Conservation (phyloP, 345 rosid genomes). For the Rhodomyrtus tomentosa region DNA sequence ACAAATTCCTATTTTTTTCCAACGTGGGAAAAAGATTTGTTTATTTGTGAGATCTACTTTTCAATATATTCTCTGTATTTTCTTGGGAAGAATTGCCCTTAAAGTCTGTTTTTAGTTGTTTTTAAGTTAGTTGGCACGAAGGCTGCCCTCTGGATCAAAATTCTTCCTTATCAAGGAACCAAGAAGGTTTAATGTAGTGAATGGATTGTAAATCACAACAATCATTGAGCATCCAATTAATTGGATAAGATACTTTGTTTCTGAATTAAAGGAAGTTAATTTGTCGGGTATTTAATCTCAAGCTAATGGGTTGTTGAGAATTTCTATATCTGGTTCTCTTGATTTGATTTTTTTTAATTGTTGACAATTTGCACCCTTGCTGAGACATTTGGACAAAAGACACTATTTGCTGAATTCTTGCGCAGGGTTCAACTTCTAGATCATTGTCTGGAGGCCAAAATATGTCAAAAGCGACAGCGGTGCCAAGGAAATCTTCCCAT, state of each 20-base stretch:
- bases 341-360: not conserved
- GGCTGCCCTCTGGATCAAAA: not conserved
- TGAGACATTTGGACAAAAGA: not conserved
- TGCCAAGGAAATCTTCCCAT: conserved; percentile 31
- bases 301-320: not conserved
- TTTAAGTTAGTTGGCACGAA: not conserved
- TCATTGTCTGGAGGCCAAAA: conserved; percentile 27
- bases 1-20: not conserved
- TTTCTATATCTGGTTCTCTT: not conserved
- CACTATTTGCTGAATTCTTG: not conserved
- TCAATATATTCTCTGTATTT: not conserved
- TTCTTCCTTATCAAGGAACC: not conserved
- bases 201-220: not conserved
- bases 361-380: not conserved
- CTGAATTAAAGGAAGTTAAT: not conserved
- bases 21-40: not conserved
- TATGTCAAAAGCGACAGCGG: conserved; percentile 21
- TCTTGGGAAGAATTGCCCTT: not conserved
- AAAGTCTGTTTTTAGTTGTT: not conserved
- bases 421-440: conserved; percentile 40
- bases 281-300: not conserved
- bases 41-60: not conserved
- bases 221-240: not conserved
- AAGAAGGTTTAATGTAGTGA: not conserved
- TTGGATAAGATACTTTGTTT: not conserved